Evolutionary conservation across 257 asterid species (phyloP), one percentile per base, ranked within the genome.

Genomic region (Forsythia suspensa): DNA sequence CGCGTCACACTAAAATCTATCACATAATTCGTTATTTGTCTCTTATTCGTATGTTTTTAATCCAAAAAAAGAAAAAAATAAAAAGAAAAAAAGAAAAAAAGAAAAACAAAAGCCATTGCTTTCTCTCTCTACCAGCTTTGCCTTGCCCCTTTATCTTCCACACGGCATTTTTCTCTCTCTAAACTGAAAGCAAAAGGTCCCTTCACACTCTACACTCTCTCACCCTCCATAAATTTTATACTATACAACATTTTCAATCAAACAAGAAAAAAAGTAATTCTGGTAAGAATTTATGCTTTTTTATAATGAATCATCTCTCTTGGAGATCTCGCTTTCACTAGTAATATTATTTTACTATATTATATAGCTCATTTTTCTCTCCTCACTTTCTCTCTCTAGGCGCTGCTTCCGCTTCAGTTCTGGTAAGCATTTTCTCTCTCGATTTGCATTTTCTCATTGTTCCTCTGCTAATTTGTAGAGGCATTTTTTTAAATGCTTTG

Each of bases 391-490:
- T 75, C 77, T 71, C 42, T 70, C 80, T 52, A 16, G 48, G 74
- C 66, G 76, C 80, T 57, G 82, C 83, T 74, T 79, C 61, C 52
- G 85, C 80, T 85, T 77, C 86, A 82, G 77, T 81, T 88, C 80
- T 76, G 40, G 90, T 91, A 78, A 86, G 94, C 80, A 51, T 67
- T 74, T 41, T 70, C 65, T 70, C 66, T 42, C 71, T 70, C 10
- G 72, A 20, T 73, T 43, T 72, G 82, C 76, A 40, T 81, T 80
- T 80, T 55, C 7, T 42, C 40, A 36, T 66, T 5, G 74, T 77
- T 79, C 20, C 34, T 39, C 39, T 42, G 55, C 0, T 74, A 55
- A 46, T 79, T 70, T 37, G 46, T 36, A 63, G 15, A 46, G n/a
- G 82, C 72, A 67, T 11, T 41, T 21, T 15, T 48, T 71, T 52